Conservation (phyloP, 768 basidiomycete genomes). For the Imleria badia region DNA sequence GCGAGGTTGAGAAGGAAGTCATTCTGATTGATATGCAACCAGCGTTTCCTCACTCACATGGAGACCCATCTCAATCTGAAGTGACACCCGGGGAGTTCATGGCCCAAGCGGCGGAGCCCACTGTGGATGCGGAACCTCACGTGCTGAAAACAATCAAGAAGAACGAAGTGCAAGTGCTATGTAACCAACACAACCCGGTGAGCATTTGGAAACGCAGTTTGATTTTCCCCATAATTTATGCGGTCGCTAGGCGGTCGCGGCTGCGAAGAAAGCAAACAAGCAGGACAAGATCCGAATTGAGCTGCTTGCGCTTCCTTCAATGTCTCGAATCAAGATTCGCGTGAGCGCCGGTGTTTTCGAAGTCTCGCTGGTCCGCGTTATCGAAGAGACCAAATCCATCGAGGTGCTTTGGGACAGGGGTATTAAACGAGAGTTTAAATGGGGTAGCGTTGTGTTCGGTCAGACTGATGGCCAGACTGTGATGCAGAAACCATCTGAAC, state of each 20-base stretch:
- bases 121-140: conserved; percentile 14
- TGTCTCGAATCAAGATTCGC: conserved; percentile 81
- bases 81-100: background rate
- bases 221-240: background rate
- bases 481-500: conserved; percentile 68
- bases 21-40: conserved; percentile 51
- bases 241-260: conserved; percentile 59
- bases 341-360: conserved; percentile 85
- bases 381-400: conserved; percentile 67
- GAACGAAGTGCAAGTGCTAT: conserved; percentile 71
- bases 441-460: conserved; percentile 80
- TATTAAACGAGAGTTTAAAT: conserved; percentile 75
- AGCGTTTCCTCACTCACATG: conserved; percentile 1
- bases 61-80: background rate
- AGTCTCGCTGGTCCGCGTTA: conserved; percentile 71
- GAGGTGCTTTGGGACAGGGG: conserved; percentile 82
- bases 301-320: conserved; percentile 64
- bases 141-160: conserved; percentile 74
- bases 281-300: conserved; percentile 72
- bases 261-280: conserved; percentile 72
- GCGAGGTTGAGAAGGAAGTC: conserved; percentile 81
- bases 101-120: background rate
- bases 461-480: conserved; percentile 62
- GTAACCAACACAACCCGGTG: conserved; percentile 90
- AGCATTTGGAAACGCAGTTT: conserved; percentile 29